phyloP scores from a whole-genome alignment of 805 yeast genomes.

The Lipomyces yamadae region DNA sequence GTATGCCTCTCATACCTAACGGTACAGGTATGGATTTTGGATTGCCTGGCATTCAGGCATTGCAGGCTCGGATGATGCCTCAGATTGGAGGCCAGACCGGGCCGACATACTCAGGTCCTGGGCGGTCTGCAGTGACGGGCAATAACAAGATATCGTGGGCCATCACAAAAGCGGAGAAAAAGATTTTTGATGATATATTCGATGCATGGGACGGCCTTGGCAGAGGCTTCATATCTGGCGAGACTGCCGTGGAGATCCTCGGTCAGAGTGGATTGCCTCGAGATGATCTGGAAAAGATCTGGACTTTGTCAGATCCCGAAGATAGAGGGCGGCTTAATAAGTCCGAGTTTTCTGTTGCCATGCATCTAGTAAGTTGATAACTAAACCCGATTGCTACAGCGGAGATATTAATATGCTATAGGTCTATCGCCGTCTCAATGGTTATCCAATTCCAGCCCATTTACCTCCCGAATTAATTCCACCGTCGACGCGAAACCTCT shows the following conservation, averaged over 20 bases:
- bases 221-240: constrained; percentile 76
- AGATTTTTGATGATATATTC: constrained; percentile 84
- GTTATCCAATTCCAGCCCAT: constrained; percentile 77
- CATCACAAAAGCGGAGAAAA: constrained; percentile 85
- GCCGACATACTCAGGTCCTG: constrained; percentile 51
- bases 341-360: constrained; percentile 94
- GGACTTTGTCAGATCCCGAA: constrained; percentile 85
- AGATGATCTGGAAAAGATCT: constrained; percentile 82
- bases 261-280: constrained; percentile 89
- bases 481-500: constrained; percentile 75
- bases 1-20: constrained; percentile 1
- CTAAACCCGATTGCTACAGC: neutral
- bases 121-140: constrained; percentile 60
- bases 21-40: constrained; percentile 11
- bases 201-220: constrained; percentile 78
- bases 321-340: constrained; percentile 82
- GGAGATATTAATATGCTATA: neutral
- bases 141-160: constrained; percentile 70
- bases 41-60: constrained; percentile 37
- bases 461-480: constrained; percentile 91
- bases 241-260: constrained; percentile 81
- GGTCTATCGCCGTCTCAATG: constrained; percentile 83
- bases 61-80: constrained; percentile 64
- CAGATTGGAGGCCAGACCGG: constrained; percentile 41
- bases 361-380: constrained; percentile 69